These are phyloP conservation scores for Neocallimastix lanati DNA, from an alignment of 192 early-diverging fungal genomes.

Conservation along the genomic window DNA sequence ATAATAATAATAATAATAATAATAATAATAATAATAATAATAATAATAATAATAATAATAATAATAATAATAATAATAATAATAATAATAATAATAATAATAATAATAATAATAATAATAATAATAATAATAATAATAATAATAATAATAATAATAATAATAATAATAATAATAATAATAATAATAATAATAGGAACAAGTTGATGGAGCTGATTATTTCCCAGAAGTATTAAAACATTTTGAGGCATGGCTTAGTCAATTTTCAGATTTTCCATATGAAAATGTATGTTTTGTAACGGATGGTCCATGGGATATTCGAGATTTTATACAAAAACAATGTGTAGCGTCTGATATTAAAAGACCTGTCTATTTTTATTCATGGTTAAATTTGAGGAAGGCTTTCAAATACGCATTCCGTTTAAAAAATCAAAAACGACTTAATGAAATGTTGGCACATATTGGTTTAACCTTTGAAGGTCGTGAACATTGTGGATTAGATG, in stretches of 20 bases:
- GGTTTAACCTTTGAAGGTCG: conserved; percentile 48
- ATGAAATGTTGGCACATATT: conserved; percentile 39
- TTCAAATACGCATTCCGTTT: conserved; percentile 9
- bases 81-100: too few relatives aligned
- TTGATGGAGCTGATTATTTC: conserved; percentile 28
- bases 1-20: too few relatives aligned
- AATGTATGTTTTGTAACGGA: conserved; percentile 9
- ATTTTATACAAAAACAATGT: conserved; percentile 69
- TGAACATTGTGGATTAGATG: conserved; percentile 65
- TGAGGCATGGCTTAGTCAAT: conserved; percentile 20
- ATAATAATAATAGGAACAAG: conserved; percentile 9
- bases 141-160: too few relatives aligned
- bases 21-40: too few relatives aligned
- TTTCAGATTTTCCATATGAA: conserved; percentile 9
- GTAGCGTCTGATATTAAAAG: conserved; percentile 18
- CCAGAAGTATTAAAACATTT: conserved; percentile 24
- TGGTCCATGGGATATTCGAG: conserved; percentile 66
- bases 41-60: too few relatives aligned
- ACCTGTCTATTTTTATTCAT: conserved; percentile 42
- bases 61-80: too few relatives aligned
- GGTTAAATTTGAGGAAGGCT: conserved; percentile 41
- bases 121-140: too few relatives aligned
- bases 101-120: too few relatives aligned
- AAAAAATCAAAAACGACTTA: not conserved
- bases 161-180: too few relatives aligned